Evolutionary conservation across 805 yeast species (phyloP), one percentile per base, ranked within the genome.

Genomic region (Saturnispora hagleri): DNA sequence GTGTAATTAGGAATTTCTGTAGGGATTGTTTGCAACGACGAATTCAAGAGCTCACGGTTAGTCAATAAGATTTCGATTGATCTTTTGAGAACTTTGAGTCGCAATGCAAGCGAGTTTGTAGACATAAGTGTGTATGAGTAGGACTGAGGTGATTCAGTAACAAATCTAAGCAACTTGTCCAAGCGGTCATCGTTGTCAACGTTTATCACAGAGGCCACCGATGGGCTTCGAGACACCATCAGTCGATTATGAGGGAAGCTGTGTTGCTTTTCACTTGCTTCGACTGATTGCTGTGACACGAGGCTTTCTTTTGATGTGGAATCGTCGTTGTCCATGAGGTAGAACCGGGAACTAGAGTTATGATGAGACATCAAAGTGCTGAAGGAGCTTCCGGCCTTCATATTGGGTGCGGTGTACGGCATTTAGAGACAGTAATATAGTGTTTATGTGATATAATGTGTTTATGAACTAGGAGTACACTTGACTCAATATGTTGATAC

Each of bases 81-180:
- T 57, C 93, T 69, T 61, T 82, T 86, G 58, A 88, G 70, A 15
- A 86, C 89, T 51, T 82, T 82, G 54, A 88, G 67, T 51, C 96
- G 71, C 46, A 86, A 76, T 0, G 93, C 87, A 51, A 88, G 66
- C 1, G 95, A 84, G 62, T 86, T 85, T 9, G 90, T 93, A 1
- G 91, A 82, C 51, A 87, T 69, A 50, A 85, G 86, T 3, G 93
- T 88, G 63, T 88, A 88, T 0, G 95, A 86, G 62, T 85, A 88
- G 2, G 95, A 85, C 63, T 86, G 90, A 1, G 93, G 79, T 12
- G 93, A 85, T 58, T 85, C 89, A 26, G 81, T 80, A 5, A 91
- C 89, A 61, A 87, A 84, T 55, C 73, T 76, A 40, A 82, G 31
- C 38, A 55, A 53, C 20, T 53, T 50, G 12, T 41, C 27, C 20